Evolutionary conservation across 23 red algal genomes (phyloP), one percentile per base, ranked within the genome.

Genomic region (Gracilaria domingensis): DNA sequence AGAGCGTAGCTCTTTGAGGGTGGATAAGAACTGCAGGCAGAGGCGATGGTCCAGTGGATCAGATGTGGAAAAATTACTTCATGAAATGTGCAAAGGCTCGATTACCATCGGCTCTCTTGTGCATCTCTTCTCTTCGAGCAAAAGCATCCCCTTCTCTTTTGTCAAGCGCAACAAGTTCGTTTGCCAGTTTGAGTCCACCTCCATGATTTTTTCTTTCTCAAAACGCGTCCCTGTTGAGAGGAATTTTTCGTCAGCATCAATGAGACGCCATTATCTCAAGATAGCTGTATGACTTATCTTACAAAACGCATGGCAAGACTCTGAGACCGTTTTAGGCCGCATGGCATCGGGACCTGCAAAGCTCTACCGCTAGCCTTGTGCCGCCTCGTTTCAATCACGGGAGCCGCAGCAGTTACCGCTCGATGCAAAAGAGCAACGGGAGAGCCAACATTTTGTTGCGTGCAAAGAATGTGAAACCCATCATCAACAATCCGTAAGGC

Each of bases 71-170:
- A 9, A 32, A 50, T 57, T 67, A 91, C 40, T 56, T 61, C 30
- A 69, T 28, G 56, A 90, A 93, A 65, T 94, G 85, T 71, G 90
- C 84, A 85, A 90, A 97, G 40, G 86, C 85, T 18, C 88, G 91
- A 86, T 97, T 97, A 30, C 48, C 71, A 61, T 97, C 95, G 28
- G 95, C 95, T 79, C 80, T 50, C 58, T 87, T 93, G 72, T 97
- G 95, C 88, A 97, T 36, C 12, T 97, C 95, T 35, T 88, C 79
- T 26, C 95, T 82, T 23, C 85, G 79, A 70, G 49, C 66, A 35
- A 48, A 84, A 23, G 95, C 78, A 20, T 72, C 61, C 25, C 95
- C 95, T 24, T 69, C 33, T 70, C 83, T 83, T 29, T 86, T 77
- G 33, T 90, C 72, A 6, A 97, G 58, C 13, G 93, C 95, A 8